phyloP scores from a whole-genome alignment of 495 filamentous ascomycete genomes.

The Astrocystis sublimbata region DNA sequence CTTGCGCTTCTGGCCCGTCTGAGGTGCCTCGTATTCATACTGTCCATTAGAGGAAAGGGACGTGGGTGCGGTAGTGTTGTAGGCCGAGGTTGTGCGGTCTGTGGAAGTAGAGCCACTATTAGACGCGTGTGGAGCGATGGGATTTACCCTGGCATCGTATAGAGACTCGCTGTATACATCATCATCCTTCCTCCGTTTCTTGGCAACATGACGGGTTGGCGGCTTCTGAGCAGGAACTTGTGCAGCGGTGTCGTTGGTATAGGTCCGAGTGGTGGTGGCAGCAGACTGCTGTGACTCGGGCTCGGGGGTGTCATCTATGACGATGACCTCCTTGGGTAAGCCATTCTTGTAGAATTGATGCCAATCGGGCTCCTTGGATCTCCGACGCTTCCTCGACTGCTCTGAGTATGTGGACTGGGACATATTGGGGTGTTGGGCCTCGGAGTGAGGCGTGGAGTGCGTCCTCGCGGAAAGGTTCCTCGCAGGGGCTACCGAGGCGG shows the following conservation, averaged over 20 bases:
- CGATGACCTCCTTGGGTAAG: slow-evolving; percentile 87
- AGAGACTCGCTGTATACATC: slow-evolving; percentile 39
- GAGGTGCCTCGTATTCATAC: slow-evolving; percentile 55
- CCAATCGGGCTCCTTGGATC: slow-evolving; percentile 78
- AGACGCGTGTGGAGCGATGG: slow-evolving; percentile 66
- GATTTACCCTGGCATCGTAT: slow-evolving; percentile 67
- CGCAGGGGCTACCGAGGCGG: slow-evolving; percentile 36
- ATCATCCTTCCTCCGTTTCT: slow-evolving; percentile 53
- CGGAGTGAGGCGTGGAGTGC: slow-evolving; percentile 31
- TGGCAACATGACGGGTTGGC: slow-evolving; percentile 41
- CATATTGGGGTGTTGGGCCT: slow-evolving; percentile 38
- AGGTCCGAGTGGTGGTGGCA: slow-evolving; percentile 29
- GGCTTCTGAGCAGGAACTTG: slow-evolving; percentile 21
- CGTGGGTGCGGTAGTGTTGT: slow-evolving; percentile 87
- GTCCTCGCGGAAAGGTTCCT: slow-evolving; percentile 32
- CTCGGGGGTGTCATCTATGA: slow-evolving; percentile 89
- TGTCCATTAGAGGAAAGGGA: slow-evolving; percentile 70
- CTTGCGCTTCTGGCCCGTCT: slow-evolving; percentile 79
- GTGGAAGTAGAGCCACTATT: slow-evolving; percentile 74
- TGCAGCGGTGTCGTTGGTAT: slow-evolving; percentile 34
- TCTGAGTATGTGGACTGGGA: slow-evolving; percentile 28
- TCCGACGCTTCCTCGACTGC: slow-evolving; percentile 54
- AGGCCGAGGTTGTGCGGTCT: slow-evolving; percentile 79
- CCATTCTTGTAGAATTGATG: slow-evolving; percentile 89
- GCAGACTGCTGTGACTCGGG: slow-evolving; percentile 45